Evolutionary conservation across 192 early-diverging fungal species (phyloP), one percentile per base, ranked within the genome.

Genomic region (Coemansia sp.): DNA sequence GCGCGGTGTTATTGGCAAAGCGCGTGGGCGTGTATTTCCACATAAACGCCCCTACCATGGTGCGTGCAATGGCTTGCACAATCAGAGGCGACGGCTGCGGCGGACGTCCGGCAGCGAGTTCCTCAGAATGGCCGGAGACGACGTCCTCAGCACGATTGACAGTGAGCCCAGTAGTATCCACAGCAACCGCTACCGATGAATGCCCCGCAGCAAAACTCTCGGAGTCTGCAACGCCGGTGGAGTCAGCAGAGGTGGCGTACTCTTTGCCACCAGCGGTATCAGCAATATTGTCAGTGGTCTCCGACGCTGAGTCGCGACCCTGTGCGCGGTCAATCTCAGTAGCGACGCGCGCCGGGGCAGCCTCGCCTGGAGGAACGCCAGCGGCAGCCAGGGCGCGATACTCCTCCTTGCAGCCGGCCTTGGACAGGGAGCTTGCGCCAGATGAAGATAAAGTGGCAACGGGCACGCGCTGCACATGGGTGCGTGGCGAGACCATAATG

Each of bases 31-130:
- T 90, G 58, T 86, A 90, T 73, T 92, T 92, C 79, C 76, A 84
- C 71, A 92, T 73, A 62, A 81, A 88, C 28, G 87, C 84, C 6
- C 90, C 90, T 26, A 92, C 88, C 90, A 92, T 92, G 14, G 88
- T 88, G 49, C 87, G 88, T 7, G 90, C 88, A 49, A 92, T 85
- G 9, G 84, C 58, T 30, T 87, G 83, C 14, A 92, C 88, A 28
- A 90, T 84, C 50, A 83, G 84, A 49, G 88, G 87, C 32, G 88
- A 85, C 0, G 85, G 78, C 69, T 75, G 69, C 8, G 69, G 65
- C 8, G 65, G 38, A 3, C 38, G 38, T 16, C 38, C 38, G 16
- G 3, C 38, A 14, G 9, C 14, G 12, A 44, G 38, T 1, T 44
- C 14, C 12, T 44, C 38, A 10, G 38, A 44, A 16, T 44, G 38